phyloP scores from a whole-genome alignment of 1,284 basidiomycete genomes.

The Apiotrichum montevideense region DNA sequence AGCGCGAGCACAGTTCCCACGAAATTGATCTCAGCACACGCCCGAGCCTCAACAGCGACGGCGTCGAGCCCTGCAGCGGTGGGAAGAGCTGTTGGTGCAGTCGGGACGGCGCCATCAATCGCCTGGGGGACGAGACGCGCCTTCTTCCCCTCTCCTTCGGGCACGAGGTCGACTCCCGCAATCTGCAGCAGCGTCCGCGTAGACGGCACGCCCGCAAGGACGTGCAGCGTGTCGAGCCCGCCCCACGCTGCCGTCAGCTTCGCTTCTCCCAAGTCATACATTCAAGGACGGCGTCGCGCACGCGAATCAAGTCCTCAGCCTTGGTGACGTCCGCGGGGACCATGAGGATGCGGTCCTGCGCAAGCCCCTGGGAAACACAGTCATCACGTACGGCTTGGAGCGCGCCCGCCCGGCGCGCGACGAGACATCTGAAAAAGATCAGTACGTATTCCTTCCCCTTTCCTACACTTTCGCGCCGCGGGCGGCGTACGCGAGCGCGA shows the following conservation, averaged over 20 bases:
- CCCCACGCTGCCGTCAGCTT: conserved; percentile 56
- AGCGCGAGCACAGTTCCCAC: conserved; percentile 50
- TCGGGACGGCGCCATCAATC: not conserved
- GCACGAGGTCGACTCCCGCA: conserved; percentile 56
- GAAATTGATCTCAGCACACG: conserved; percentile 47
- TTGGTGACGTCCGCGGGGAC: conserved; percentile 61
- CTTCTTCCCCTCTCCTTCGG: conserved; percentile 4
- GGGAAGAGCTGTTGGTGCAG: conserved; percentile 10
- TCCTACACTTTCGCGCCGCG: conserved; percentile 60
- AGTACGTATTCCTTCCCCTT: conserved; percentile 13
- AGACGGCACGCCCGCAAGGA: conserved; percentile 80
- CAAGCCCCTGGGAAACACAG: conserved; percentile 48
- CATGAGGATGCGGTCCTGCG: conserved; percentile 42
- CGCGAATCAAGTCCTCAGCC: conserved; percentile 60
- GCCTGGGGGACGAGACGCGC: conserved; percentile 11
- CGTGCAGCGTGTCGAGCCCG: conserved; percentile 75
- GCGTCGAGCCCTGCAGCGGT: conserved; percentile 39
- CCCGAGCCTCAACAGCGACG: conserved; percentile 44
- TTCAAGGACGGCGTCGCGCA: conserved; percentile 56
- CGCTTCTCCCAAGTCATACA: conserved; percentile 49
- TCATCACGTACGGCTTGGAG: conserved; percentile 60
- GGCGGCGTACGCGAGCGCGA: conserved; percentile 66
- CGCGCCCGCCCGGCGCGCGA: conserved; percentile 60
- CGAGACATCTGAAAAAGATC: conserved; percentile 52
- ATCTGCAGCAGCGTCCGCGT: conserved; percentile 69